A percentile compares a stretch with the other conserved stretches of the same genome.
phyloP scores from a whole-genome alignment of 306 rosid genomes.

The Corylus avellana region DNA sequence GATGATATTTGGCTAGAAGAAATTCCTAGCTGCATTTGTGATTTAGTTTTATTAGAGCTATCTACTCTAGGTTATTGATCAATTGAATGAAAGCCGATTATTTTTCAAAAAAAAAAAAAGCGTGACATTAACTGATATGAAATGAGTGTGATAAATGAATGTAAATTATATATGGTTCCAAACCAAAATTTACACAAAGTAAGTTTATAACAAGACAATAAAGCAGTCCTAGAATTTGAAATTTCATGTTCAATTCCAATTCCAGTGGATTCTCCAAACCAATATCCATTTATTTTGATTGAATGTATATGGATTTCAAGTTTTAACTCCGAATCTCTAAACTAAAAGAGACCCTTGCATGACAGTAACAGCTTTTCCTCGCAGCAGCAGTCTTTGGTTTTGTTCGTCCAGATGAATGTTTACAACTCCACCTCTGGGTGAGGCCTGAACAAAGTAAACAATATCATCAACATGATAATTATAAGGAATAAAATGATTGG shows the following conservation, averaged over 20 bases:
- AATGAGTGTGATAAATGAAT: too few species aligned
- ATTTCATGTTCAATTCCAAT: slow-evolving; percentile 4
- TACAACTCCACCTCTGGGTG: slow-evolving; percentile 69
- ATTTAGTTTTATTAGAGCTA: too few species aligned
- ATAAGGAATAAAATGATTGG: slow-evolving; percentile 12
- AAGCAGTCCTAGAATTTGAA: too few species aligned
- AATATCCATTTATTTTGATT: neutral
- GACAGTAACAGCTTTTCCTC: slow-evolving; percentile 66
- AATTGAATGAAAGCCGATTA: too few species aligned
- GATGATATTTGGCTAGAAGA: too few species aligned
- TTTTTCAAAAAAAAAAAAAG: too few species aligned
- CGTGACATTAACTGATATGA: too few species aligned
- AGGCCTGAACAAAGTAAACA: slow-evolving; percentile 56
- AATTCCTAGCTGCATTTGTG: too few species aligned
- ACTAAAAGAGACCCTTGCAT: slow-evolving; percentile 68
- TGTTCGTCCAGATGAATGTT: slow-evolving; percentile 57
- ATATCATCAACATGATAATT: neutral
- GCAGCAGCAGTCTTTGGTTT: slow-evolving; percentile 63
- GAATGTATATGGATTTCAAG: neutral
- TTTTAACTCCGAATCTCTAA: slow-evolving; percentile 22
- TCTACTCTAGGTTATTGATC: too few species aligned
- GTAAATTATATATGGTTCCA: too few species aligned
- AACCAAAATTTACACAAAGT: too few species aligned
- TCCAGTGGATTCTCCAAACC: slow-evolving; percentile 19
- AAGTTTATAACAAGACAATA: too few species aligned